phyloP scores from a whole-genome alignment of 2,329 filamentous ascomycete species.

The Shiraia sp. region DNA sequence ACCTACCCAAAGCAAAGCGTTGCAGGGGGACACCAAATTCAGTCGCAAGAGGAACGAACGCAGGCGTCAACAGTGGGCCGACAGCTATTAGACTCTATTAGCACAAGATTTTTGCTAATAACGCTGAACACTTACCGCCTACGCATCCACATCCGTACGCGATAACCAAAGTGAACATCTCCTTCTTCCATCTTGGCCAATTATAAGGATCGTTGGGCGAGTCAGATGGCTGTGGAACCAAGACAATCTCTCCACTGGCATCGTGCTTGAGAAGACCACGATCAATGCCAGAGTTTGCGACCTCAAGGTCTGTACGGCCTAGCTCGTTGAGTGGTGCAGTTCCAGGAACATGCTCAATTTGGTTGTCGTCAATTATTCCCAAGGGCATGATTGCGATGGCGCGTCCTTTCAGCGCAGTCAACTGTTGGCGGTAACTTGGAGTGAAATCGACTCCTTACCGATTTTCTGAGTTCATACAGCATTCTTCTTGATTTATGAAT shows the following conservation, averaged over 20 bases:
- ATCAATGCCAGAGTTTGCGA: conserved; percentile 15
- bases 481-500: neutral
- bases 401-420: too few relatives aligned
- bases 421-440: neutral
- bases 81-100: conserved; percentile 11
- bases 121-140: conserved; percentile 14
- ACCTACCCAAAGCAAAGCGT: conserved; percentile 17
- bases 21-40: conserved; percentile 24
- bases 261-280: conserved; percentile 25
- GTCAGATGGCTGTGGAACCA: conserved; percentile 57
- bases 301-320: conserved; percentile 16
- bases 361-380: conserved; percentile 25
- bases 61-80: conserved; percentile 27
- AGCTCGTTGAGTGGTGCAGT: conserved; percentile 27
- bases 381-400: conserved; percentile 20
- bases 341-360: conserved; percentile 28
- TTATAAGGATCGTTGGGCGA: conserved; percentile 58
- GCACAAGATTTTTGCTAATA: neutral
- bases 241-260: conserved; percentile 45
- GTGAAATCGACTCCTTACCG: neutral
- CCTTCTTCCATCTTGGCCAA: conserved; percentile 46
- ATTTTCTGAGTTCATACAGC: neutral
- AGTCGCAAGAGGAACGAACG: conserved; percentile 24
- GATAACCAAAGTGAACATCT: conserved; percentile 29
- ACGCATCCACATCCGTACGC: conserved; percentile 28